A percentile compares a stretch with the other conserved stretches of the same genome.
These are phyloP conservation scores for Fusarium mundagurra DNA, from an alignment of 2,329 filamentous ascomycete species.

Conservation along the genomic window DNA sequence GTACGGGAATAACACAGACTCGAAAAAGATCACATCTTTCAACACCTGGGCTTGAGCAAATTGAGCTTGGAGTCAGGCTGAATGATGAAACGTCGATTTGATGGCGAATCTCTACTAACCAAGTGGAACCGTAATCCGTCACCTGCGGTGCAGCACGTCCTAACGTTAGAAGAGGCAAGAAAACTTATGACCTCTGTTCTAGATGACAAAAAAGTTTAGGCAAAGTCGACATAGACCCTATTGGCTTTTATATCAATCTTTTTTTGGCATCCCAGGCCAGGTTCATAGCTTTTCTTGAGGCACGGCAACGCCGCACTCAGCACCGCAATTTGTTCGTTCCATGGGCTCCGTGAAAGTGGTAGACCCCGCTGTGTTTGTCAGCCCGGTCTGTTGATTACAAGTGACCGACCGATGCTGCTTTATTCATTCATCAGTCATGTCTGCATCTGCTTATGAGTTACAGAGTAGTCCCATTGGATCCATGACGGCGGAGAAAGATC, in stretches of 20 bases:
- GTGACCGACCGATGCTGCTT: neutral
- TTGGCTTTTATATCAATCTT: neutral
- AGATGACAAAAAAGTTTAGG: neutral
- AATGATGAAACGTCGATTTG: slow-evolving; percentile 33
- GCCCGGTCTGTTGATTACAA: slow-evolving; percentile 5
- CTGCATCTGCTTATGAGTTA: neutral
- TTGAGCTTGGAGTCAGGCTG: slow-evolving; percentile 7
- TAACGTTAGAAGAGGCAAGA: neutral
- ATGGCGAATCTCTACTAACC: slow-evolving; percentile 3
- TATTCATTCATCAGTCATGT: neutral
- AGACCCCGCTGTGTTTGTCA: slow-evolving; percentile 24
- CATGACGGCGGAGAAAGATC: neutral
- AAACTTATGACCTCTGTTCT: neutral
- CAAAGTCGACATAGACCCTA: neutral
- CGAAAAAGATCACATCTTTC: neutral
- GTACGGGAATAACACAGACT: slow-evolving; percentile 13
- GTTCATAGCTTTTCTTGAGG: neutral
- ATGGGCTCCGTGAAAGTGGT: slow-evolving; percentile 1
- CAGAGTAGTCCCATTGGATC: neutral
- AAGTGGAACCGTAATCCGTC: slow-evolving; percentile 14
- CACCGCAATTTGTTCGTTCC: slow-evolving; percentile 7
- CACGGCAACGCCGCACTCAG: slow-evolving; percentile 23
- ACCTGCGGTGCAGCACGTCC: neutral
- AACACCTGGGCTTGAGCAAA: slow-evolving; percentile 3
- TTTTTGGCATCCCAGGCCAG: neutral